These are phyloP conservation scores for Penicillium subrubescens DNA, from an alignment of 495 filamentous ascomycete species.

Conservation along the genomic window DNA sequence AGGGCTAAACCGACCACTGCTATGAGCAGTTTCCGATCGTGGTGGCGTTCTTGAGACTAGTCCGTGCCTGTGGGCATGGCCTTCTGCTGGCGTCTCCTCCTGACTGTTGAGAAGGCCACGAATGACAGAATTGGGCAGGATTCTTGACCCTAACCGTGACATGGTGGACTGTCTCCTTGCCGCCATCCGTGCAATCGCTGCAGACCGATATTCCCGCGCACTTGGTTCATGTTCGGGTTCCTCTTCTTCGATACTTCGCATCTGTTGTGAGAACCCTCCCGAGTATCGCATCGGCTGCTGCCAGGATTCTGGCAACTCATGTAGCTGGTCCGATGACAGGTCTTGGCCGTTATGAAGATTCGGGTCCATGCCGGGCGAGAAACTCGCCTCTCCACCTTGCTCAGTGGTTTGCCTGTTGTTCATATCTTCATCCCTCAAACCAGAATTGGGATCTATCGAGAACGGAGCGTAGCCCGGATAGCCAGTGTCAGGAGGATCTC, in stretches of 20 bases:
- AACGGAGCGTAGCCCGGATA: constrained; percentile 26
- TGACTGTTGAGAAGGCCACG: constrained; percentile 47
- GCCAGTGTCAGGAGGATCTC: constrained; percentile 37
- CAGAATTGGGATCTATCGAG: constrained; percentile 26
- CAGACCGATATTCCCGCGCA: constrained; percentile 36
- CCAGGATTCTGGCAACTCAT: constrained; percentile 21
- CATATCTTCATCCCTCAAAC: constrained; percentile 46
- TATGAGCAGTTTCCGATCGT: constrained; percentile 41
- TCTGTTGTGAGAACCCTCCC: constrained; percentile 26
- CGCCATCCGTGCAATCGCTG: constrained; percentile 44
- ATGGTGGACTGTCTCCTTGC: constrained; percentile 54
- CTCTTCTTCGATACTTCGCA: constrained; percentile 43
- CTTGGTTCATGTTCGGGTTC: constrained; percentile 27
- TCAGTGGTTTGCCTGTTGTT: constrained; percentile 37
- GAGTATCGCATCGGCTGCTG: constrained; percentile 24
- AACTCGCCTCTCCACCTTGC: constrained; percentile 28
- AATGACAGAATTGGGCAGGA: constrained; percentile 53
- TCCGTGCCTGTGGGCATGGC: constrained; percentile 52
- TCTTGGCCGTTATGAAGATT: constrained; percentile 21
- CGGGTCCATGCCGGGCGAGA: constrained; percentile 24
- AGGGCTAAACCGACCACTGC: constrained; percentile 45
- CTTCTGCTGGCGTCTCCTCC: constrained; percentile 52
- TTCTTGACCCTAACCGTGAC: constrained; percentile 52
- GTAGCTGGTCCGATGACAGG: constrained; percentile 13
- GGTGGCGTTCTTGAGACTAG: constrained; percentile 43